phyloP scores from a whole-genome alignment of 1,284 basidiomycete species.

The Stereum hirsutum region DNA sequence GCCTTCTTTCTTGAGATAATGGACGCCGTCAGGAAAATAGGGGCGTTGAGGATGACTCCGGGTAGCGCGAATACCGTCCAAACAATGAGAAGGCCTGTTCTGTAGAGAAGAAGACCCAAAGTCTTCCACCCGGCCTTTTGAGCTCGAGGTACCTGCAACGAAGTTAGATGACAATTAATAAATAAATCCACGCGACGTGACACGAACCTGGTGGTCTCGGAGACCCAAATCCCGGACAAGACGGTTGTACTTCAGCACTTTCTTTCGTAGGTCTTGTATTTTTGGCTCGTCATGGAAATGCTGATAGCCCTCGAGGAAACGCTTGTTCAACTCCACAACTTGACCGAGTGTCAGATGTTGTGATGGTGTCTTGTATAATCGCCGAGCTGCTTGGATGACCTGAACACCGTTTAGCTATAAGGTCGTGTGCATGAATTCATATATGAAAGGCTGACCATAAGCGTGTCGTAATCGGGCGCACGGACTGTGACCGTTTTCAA shows the following conservation, averaged over 20 bases:
- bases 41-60: slow-evolving; percentile 90
- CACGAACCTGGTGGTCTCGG: slow-evolving; percentile 87
- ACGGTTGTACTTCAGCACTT: slow-evolving; percentile 94
- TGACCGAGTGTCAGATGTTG: slow-evolving; percentile 93
- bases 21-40: slow-evolving; percentile 92
- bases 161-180: slow-evolving; percentile 1
- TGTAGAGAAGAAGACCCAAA: slow-evolving; percentile 79
- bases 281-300: slow-evolving; percentile 93
- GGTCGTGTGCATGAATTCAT: neutral
- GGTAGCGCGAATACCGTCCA: slow-evolving; percentile 91
- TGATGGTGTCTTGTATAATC: slow-evolving; percentile 92
- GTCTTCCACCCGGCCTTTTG: slow-evolving; percentile 86
- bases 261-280: slow-evolving; percentile 73
- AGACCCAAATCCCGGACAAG: slow-evolving; percentile 89
- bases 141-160: slow-evolving; percentile 63
- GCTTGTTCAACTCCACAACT: slow-evolving; percentile 94
- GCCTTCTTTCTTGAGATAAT: slow-evolving; percentile 87
- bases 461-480: slow-evolving; percentile 95
- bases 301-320: slow-evolving; percentile 89
- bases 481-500: slow-evolving; percentile 95
- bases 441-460: slow-evolving; percentile 62
- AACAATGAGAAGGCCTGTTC: slow-evolving; percentile 69
- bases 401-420: slow-evolving; percentile 21
- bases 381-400: slow-evolving; percentile 93
- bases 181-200: neutral